Evolutionary conservation across 1,284 basidiomycete species (phyloP).

Genomic region (Amylostereum areolatum): DNA sequence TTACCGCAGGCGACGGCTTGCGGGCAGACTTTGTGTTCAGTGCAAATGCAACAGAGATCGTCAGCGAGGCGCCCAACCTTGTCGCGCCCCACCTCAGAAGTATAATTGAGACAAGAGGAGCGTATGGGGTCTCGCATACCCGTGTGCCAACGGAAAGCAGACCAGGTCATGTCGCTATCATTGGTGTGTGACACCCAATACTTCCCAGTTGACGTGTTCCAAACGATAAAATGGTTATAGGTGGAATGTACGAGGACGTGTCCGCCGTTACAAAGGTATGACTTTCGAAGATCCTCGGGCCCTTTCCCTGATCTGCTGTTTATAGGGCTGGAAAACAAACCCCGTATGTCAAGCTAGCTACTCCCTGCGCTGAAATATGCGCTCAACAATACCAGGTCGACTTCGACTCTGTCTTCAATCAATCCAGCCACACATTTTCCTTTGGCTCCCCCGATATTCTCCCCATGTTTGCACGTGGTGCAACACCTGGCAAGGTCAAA

Average conservation of each 20-base stretch:
- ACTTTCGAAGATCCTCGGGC: neutral
- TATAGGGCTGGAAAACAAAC: slow-evolving; percentile 84
- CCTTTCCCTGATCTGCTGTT: slow-evolving; percentile 6
- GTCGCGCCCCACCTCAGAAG: slow-evolving; percentile 75
- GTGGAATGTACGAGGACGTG: slow-evolving; percentile 91
- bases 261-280: slow-evolving; percentile 80
- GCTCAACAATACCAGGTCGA: slow-evolving; percentile 44
- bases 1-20: slow-evolving; percentile 64
- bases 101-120: slow-evolving; percentile 61
- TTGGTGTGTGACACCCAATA: slow-evolving; percentile 42
- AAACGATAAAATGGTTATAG: slow-evolving; percentile 23
- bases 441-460: slow-evolving; percentile 90
- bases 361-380: neutral
- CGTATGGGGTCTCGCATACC: slow-evolving; percentile 84
- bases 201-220: too few species aligned
- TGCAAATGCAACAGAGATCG: slow-evolving; percentile 49
- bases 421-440: slow-evolving; percentile 72
- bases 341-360: slow-evolving; percentile 46
- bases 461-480: slow-evolving; percentile 82
- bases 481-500: slow-evolving; percentile 62
- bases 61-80: slow-evolving; percentile 48
- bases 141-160: slow-evolving; percentile 86
- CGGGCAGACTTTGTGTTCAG: slow-evolving; percentile 80
- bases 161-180: slow-evolving; percentile 86
- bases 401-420: slow-evolving; percentile 89